Percentiles rank a stretch among this genome's conserved stretches.
Evolutionary conservation across 306 rosid species (phyloP).

Genomic region (Acacia acuminata): DNA sequence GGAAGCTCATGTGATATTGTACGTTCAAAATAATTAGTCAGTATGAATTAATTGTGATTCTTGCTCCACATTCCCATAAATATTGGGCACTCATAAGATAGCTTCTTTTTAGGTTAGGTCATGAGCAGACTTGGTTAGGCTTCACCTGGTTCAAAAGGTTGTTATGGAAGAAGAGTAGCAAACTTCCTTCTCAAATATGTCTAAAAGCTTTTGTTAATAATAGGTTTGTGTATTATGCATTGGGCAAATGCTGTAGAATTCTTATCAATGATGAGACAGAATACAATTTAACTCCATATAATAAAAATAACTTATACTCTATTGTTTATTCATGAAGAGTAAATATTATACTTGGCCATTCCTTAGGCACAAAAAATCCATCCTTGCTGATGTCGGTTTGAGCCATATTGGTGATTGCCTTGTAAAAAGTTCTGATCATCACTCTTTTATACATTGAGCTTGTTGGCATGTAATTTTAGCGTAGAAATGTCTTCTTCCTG

Average conservation of each 20-base stretch:
- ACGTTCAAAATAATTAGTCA: neutral
- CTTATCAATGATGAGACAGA: neutral
- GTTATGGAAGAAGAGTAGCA: neutral
- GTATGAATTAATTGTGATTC: neutral
- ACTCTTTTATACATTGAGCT: slow-evolving; percentile 13
- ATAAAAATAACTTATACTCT: neutral
- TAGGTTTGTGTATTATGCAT: neutral
- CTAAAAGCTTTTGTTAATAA: slow-evolving; percentile 11
- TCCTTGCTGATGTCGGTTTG: slow-evolving; percentile 13
- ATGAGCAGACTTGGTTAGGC: neutral
- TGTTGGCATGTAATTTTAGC: slow-evolving; percentile 13
- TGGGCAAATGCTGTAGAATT: neutral
- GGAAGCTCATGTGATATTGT: slow-evolving; percentile 1
- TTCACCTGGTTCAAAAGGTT: slow-evolving; percentile 4
- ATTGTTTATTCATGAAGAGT: neutral
- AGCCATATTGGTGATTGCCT: slow-evolving; percentile 11
- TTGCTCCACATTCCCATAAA: neutral
- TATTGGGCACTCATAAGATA: neutral
- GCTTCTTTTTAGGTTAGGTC: neutral
- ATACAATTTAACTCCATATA: neutral
- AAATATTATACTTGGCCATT: slow-evolving; percentile 6
- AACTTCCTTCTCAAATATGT: neutral
- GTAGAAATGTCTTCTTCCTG: slow-evolving; percentile 8
- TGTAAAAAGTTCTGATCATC: slow-evolving; percentile 21
- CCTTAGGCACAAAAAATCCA: slow-evolving; percentile 20